Conservation (phyloP, 345 rosid species). For the Rhodamnia argentea region DNA sequence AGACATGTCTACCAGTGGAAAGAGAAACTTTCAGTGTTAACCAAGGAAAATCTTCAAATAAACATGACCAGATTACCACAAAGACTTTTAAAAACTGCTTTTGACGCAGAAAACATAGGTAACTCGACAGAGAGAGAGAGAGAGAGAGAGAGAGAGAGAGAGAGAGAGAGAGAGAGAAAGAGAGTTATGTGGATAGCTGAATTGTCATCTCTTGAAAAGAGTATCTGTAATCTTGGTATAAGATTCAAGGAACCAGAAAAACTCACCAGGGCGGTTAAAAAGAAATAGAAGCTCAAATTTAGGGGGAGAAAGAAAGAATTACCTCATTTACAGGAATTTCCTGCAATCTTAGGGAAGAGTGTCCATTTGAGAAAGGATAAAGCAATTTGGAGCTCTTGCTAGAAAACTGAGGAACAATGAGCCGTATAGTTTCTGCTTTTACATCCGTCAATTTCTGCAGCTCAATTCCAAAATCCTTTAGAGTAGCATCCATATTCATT, state of each 20-base stretch:
- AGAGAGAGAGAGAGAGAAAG: neutral
- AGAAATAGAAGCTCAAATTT: neutral
- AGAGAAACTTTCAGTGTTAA: neutral
- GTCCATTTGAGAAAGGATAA: slow-evolving; percentile 56
- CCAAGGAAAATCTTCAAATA: neutral
- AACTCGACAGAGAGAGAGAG: neutral
- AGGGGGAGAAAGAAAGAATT: neutral
- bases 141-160: neutral
- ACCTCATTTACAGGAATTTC: slow-evolving; percentile 55
- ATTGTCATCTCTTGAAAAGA: neutral
- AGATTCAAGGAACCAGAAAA: neutral
- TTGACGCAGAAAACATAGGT: neutral
- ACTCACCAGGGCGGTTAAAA: neutral
- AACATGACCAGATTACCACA: neutral
- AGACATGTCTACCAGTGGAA: neutral
- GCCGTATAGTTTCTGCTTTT: slow-evolving; percentile 61
- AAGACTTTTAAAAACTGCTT: neutral
- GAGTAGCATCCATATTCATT: slow-evolving; percentile 34
- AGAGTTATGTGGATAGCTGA: neutral
- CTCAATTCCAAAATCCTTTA: slow-evolving; percentile 64
- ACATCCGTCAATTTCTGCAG: slow-evolving; percentile 60
- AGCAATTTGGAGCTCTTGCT: slow-evolving; percentile 61
- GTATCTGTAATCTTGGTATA: neutral
- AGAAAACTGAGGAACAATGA: slow-evolving; percentile 50
- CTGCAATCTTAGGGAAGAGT: slow-evolving; percentile 44